Evolutionary conservation across 208 protist genomes (phyloP).

Genomic region (Trypanosomatidae sp.): DNA sequence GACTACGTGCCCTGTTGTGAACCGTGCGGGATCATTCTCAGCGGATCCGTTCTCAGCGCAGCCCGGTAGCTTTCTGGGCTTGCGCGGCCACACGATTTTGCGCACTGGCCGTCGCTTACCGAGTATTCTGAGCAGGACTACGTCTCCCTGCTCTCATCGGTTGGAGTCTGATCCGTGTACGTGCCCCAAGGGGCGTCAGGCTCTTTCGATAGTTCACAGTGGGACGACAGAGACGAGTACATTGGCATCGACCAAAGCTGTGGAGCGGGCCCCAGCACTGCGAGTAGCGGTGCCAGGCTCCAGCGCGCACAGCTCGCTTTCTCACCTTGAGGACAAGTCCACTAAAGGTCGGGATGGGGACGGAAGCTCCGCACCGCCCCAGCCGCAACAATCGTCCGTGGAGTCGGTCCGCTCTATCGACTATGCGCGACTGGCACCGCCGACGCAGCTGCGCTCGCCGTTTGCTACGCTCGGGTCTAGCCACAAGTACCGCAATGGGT

Average conservation of each 20-base stretch:
- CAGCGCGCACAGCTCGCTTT: conserved; percentile 22
- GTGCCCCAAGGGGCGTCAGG: conserved; percentile 62
- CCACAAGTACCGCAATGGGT: conserved; percentile 83
- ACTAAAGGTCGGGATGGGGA: conserved; percentile 7
- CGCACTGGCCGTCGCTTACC: conserved; percentile 39
- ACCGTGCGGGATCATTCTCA: conserved; percentile 34
- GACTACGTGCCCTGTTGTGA: conserved; percentile 50
- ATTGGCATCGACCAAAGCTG: conserved; percentile 2
- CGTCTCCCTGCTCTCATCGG: conserved; percentile 52
- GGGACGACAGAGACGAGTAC: conserved; percentile 12
- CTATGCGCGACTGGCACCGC: conserved; percentile 47
- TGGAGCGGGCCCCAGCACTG: conserved; percentile 15
- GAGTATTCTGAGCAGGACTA: conserved; percentile 79
- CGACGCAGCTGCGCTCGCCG: conserved; percentile 41
- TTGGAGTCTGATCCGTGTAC: conserved; percentile 63
- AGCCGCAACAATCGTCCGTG: conserved; percentile 15
- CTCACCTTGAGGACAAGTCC: conserved; percentile 13
- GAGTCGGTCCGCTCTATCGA: conserved; percentile 28
- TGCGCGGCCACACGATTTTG: conserved; percentile 50
- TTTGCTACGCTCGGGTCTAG: conserved; percentile 69
- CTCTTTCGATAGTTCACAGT: conserved; percentile 37
- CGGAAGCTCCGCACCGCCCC: conserved; percentile 1
- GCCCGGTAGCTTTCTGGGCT: conserved; percentile 43
- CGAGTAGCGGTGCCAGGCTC: conserved; percentile 9
- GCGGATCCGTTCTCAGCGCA: conserved; percentile 33